phyloP scores from a whole-genome alignment of 2,329 filamentous ascomycete genomes.

The Epichloe elymi region DNA sequence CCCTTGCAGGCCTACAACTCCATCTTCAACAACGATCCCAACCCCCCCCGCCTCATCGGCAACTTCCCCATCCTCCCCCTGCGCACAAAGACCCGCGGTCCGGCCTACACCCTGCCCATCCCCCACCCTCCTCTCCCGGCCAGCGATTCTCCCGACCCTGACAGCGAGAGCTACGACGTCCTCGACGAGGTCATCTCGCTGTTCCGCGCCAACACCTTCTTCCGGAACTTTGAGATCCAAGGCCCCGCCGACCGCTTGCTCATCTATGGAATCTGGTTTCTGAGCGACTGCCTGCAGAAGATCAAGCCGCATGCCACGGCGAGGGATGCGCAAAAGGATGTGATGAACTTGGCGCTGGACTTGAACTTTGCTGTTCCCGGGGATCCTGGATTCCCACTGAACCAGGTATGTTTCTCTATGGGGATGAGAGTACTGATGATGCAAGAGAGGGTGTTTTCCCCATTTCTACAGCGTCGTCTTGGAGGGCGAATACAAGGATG shows the following conservation, averaged over 20 bases:
- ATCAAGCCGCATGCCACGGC: conserved; percentile 61
- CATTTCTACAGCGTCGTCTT: too few relatives aligned
- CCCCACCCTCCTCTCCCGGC: conserved; percentile 44
- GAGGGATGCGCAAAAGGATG: conserved; percentile 53
- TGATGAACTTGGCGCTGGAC: conserved; percentile 84
- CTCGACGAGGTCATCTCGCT: conserved; percentile 85
- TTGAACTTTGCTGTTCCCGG: conserved; percentile 88
- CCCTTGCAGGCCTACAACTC: conserved; percentile 78
- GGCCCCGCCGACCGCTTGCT: conserved; percentile 86
- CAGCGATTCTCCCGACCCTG: conserved; percentile 59
- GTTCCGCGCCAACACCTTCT: conserved; percentile 97
- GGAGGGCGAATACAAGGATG: too few relatives aligned
- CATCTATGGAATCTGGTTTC: conserved; percentile 91
- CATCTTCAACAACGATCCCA: conserved; percentile 81
- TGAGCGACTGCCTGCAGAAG: conserved; percentile 81
- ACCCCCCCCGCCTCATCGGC: conserved; percentile 48
- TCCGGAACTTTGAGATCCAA: conserved; percentile 98
- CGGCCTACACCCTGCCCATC: conserved; percentile 68
- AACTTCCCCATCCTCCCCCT: conserved; percentile 94
- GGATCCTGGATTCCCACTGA: conserved; percentile 83
- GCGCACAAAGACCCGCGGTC: conserved; percentile 89
- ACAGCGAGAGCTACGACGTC: conserved; percentile 88
- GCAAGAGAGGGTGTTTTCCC: not conserved
- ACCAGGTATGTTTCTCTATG: conserved; percentile 52
- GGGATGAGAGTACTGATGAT: not conserved